These are phyloP conservation scores for Gardenia jasminoides DNA, from an alignment of 257 asterid species.

Conservation along the genomic window DNA sequence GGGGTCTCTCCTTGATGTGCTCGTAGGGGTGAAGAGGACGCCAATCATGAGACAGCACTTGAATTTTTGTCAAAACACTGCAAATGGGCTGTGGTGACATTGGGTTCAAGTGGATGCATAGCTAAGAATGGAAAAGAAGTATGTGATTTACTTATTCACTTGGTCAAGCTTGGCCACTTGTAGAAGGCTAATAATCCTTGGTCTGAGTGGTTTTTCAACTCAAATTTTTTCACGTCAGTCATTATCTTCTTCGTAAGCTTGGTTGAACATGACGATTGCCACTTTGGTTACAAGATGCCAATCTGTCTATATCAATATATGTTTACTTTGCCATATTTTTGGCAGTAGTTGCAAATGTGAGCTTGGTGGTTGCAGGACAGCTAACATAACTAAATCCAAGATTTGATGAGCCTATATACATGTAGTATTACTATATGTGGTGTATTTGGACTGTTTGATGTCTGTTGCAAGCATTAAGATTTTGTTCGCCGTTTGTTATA, in stretches of 20 bases:
- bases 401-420: neutral
- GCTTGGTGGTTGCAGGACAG: neutral
- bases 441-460: neutral
- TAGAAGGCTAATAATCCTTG: neutral
- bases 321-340: neutral
- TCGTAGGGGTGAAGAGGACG: slow-evolving; percentile 57
- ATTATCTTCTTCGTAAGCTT: neutral
- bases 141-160: neutral
- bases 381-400: neutral
- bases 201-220: neutral
- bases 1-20: neutral
- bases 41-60: slow-evolving; percentile 67
- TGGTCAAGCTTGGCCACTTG: neutral
- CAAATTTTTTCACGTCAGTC: neutral
- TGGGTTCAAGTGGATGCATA: slow-evolving; percentile 87
- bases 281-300: neutral
- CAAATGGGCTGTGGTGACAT: slow-evolving; percentile 91
- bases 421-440: neutral
- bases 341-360: neutral
- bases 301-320: neutral
- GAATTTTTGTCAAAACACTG: slow-evolving; percentile 73
- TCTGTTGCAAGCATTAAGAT: neutral
- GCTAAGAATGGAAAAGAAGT: slow-evolving; percentile 88
- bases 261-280: neutral
- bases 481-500: neutral